Evolutionary conservation across 2,329 filamentous ascomycete genomes (phyloP), one percentile per base, ranked within the genome.

Genomic region (Volutella citrinella): DNA sequence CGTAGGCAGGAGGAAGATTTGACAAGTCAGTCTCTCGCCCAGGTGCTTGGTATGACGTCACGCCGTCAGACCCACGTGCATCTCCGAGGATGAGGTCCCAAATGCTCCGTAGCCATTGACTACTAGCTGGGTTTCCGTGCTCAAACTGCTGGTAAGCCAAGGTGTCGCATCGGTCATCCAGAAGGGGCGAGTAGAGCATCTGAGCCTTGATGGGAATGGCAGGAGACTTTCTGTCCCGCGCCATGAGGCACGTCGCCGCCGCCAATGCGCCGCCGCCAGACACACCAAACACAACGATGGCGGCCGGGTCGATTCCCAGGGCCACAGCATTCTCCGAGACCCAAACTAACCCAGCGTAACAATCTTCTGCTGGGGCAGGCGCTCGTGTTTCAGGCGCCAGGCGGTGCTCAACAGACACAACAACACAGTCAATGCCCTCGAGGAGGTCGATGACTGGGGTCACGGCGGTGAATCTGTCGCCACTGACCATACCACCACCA

Each of bases 141-240:
- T 15, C 35, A 40, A 14, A 43, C 40, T 2, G 13, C 14, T 4
- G 26, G 25, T 1, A 40, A 43, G 3, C 40, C 5, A 7, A 7
- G 40, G 13, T 43, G 5, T 20, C 21, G 13, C 22, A 28, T 5
- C 42, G 23, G 10, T 43, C 40, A 12, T 45, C 42, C 14, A 45
- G 29, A 40, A 45, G 40, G 0, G 42, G 42, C 10, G 40, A 45
- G 2, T 27, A 10, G 1, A 45, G 31, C 3, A 45, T 11, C 13
- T 52, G 47, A 5, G 39, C 47, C 19, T 34, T 39, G 19, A 48
- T 32, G 10, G 40, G 38, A 12, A 33, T 45, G 42, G 4, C 32
- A 36, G 18, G 31, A 28, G 6, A 40, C 10, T 9, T 21, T 36
- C 1, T 40, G 42, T 0, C 42, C 40, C 42, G 21, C 2, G 39